A percentile compares a stretch with the other conserved stretches of the same genome.
phyloP scores from a whole-genome alignment of 2,329 filamentous ascomycete genomes.

The Fonsecaea monophora region DNA sequence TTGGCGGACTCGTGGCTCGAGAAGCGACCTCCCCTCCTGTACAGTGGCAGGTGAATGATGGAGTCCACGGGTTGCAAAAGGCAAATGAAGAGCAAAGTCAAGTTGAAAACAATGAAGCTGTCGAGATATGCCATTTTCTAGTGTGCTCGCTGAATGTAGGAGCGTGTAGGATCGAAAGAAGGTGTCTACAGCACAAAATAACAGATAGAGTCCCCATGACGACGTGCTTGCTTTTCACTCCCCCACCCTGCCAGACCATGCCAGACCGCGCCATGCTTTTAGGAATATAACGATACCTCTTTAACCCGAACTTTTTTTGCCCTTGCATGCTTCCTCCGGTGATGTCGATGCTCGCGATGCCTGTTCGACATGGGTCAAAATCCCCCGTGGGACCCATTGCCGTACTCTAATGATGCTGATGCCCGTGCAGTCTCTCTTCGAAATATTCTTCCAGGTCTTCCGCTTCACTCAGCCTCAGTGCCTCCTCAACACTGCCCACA shows the following conservation, averaged over 20 bases:
- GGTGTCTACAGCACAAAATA: not conserved
- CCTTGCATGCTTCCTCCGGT: not conserved
- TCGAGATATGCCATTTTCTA: slow-evolving; percentile 9
- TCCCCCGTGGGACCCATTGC: slow-evolving; percentile 62
- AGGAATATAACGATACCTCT: not conserved
- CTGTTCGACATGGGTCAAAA: not conserved
- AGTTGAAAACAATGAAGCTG: not conserved
- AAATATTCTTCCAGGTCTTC: slow-evolving; percentile 60
- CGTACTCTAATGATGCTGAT: slow-evolving; percentile 29
- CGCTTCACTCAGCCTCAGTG: slow-evolving; percentile 78
- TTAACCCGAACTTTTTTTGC: not conserved
- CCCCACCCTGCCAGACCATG: not conserved
- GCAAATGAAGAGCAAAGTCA: slow-evolving; percentile 9
- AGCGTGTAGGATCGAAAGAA: not conserved
- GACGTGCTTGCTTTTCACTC: slow-evolving; percentile 2
- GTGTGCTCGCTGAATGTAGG: not conserved
- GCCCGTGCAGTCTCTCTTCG: slow-evolving; percentile 23
- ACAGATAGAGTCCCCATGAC: not conserved
- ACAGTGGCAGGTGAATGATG: slow-evolving; percentile 34
- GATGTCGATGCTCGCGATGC: slow-evolving; percentile 16
- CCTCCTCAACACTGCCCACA: slow-evolving; percentile 82
- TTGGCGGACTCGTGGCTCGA: slow-evolving; percentile 35
- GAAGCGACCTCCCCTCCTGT: slow-evolving; percentile 35
- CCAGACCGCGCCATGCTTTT: slow-evolving; percentile 1
- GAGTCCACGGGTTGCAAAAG: not conserved